A percentile compares a stretch with the other conserved stretches of the same genome.
These are phyloP conservation scores for Podosphaera aphanis DNA, from an alignment of 2,329 filamentous ascomycete genomes.

Conservation along the genomic window DNA sequence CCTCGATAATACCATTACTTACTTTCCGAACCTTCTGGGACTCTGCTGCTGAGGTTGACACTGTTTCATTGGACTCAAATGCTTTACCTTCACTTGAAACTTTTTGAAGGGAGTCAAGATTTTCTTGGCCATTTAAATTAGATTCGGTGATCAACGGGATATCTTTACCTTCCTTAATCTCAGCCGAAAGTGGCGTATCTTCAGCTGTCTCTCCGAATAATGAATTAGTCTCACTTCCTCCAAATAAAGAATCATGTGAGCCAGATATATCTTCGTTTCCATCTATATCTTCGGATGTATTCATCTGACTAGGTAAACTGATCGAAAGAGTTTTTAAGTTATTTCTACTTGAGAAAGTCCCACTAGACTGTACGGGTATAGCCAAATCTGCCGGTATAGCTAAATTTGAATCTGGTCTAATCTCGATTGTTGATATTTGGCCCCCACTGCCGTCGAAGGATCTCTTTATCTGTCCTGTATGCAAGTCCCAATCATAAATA, in stretches of 20 bases:
- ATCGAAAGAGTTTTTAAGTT: conserved; percentile 30
- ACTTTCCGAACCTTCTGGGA: too few relatives aligned
- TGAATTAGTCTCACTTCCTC: conserved; percentile 49
- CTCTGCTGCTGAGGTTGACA: too few relatives aligned
- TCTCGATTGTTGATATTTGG: conserved; percentile 75
- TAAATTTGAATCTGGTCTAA: conserved; percentile 51
- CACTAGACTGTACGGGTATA: conserved; percentile 32
- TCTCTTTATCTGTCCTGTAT: conserved; percentile 56
- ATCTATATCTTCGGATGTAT: conserved; percentile 20
- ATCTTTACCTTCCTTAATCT: conserved; percentile 24
- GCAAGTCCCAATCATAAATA: conserved; percentile 83
- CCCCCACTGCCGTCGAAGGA: conserved; percentile 55
- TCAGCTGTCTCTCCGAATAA: conserved; percentile 63
- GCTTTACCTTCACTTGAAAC: conserved; percentile 7
- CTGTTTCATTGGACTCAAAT: too few relatives aligned
- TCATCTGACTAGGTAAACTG: conserved; percentile 20
- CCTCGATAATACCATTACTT: background rate
- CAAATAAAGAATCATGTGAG: conserved; percentile 56
- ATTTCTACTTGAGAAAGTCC: conserved; percentile 60
- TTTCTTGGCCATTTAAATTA: conserved; percentile 11
- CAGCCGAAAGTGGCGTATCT: conserved; percentile 19
- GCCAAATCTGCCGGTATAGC: conserved; percentile 51
- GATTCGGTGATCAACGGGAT: conserved; percentile 50
- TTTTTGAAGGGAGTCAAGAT: conserved; percentile 11
- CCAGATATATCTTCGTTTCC: conserved; percentile 33